These are phyloP conservation scores for Backusella tarrabulga DNA, from an alignment of 192 early-diverging fungal species.

Conservation along the genomic window DNA sequence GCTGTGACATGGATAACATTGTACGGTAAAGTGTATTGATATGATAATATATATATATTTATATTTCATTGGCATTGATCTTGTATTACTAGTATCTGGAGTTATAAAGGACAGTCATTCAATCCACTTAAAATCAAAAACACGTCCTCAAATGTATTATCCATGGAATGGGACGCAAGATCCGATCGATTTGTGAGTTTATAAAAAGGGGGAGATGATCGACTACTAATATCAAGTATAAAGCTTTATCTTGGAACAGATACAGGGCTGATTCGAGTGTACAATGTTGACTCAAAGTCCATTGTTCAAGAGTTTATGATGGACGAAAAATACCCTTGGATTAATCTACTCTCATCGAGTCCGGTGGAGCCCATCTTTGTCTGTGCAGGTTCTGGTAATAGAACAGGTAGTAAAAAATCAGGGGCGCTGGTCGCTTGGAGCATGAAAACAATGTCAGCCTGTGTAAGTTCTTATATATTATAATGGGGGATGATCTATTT, in stretches of 20 bases:
- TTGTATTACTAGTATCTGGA: slow-evolving; percentile 35
- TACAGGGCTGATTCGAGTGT: slow-evolving; percentile 46
- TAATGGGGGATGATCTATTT: background rate
- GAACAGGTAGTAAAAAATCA: slow-evolving; percentile 15
- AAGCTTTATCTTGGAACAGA: slow-evolving; percentile 56
- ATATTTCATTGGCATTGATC: too few relatives aligned
- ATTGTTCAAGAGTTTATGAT: slow-evolving; percentile 57
- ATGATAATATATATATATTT: background rate
- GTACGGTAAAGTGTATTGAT: slow-evolving; percentile 40
- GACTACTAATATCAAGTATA: background rate
- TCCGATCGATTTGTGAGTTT: slow-evolving; percentile 43
- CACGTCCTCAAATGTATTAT: slow-evolving; percentile 37
- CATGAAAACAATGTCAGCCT: slow-evolving; percentile 51
- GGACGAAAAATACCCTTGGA: slow-evolving; percentile 44
- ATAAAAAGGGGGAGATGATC: background rate
- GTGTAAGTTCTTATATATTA: slow-evolving; percentile 32
- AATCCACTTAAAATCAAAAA: slow-evolving; percentile 36
- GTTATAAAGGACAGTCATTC: slow-evolving; percentile 35
- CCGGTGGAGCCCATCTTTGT: slow-evolving; percentile 55
- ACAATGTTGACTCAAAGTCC: slow-evolving; percentile 53
- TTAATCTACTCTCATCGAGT: slow-evolving; percentile 50
- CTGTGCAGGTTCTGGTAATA: slow-evolving; percentile 40
- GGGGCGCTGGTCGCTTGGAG: slow-evolving; percentile 53
- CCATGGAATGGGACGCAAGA: slow-evolving; percentile 46
- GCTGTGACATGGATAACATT: slow-evolving; percentile 62